Evolutionary conservation across 805 yeast genomes (phyloP), one percentile per base, ranked within the genome.

Genomic region (Candida multigemmis): DNA sequence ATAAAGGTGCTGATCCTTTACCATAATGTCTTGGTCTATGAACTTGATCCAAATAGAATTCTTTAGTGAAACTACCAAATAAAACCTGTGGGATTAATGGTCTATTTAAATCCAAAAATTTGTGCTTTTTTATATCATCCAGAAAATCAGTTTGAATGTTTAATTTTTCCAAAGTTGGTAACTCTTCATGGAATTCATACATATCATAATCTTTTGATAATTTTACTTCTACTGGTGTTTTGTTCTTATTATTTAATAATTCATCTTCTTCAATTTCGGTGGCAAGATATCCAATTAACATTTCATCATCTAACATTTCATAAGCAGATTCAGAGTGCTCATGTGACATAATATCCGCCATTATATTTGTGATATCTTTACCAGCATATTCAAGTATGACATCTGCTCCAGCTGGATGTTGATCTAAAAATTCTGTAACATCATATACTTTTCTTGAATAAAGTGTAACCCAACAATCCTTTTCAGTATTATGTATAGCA

Each of bases 1-100:
- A 91, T 29, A 91, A 52, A 5, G 87, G 96, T 8, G 98, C 98
- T 3, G 96, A 84, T 7, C 96, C 96, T 50, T 86, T 77, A 38
- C 97, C 97, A 50, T 87, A 91, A 55, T 91, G 98, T 50, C 98
- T 77, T 28, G 98, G 98, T 56, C 96, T 76, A 55, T 91, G 98
- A 22, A 91, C 91, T 57, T 91, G 96, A 50, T 86, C 95, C 47
- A 91, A 65, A 53, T 91, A 91, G 46, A 91, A 89, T 22, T 84
- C 93, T 50, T 83, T 89, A 22, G 81, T 48, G 65, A 86, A 91
- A 19, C 70, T 67, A 22, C 86, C 75, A 34, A 71, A 65, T 30
- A 85, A 56, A 24, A 91, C 83, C 61, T 91, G 98, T 53, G 72
- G 46, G 22, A 91, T 58, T 41, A 91, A 63, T 2, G 98, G 94